Conservation (phyloP, 225 moss, liverwort and hornwort genomes). For the Asterella californica region DNA sequence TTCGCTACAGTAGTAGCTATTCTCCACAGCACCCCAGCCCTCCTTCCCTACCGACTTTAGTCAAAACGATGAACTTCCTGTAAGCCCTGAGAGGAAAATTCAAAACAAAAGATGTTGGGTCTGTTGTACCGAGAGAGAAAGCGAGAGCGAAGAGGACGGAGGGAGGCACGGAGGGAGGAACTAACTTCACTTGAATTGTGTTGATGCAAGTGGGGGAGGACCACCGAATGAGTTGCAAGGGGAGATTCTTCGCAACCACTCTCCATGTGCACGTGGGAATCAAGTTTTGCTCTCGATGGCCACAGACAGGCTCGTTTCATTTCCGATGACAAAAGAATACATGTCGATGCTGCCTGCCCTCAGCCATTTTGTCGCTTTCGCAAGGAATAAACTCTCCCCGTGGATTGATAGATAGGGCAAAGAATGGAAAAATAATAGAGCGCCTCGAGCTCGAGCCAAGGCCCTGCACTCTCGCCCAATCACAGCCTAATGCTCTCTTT, state of each 20-base stretch:
- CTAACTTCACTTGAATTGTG: background rate
- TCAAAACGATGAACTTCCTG: conserved; percentile 9
- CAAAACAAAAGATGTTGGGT: background rate
- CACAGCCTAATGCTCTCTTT: background rate
- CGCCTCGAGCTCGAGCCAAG: background rate
- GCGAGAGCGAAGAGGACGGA: background rate
- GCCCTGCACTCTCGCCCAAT: conserved; percentile 1
- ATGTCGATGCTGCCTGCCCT: conserved; percentile 5
- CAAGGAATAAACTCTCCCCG: background rate
- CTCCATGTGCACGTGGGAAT: conserved; percentile 14
- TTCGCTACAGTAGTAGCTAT: background rate
- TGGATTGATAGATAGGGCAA: background rate
- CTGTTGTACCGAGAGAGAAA: background rate
- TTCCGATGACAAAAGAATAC: background rate
- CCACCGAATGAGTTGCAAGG: background rate
- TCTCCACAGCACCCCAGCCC: background rate
- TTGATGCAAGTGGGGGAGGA: background rate
- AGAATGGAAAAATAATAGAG: conserved; percentile 1
- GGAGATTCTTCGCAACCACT: conserved; percentile 12
- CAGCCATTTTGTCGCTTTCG: conserved; percentile 2
- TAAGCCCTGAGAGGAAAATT: background rate
- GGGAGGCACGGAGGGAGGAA: background rate
- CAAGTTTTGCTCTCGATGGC: background rate
- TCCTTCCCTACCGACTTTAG: background rate
- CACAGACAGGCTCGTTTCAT: background rate